Evolutionary conservation across 2,329 filamentous ascomycete genomes (phyloP).

Genomic region (Trichoderma semiorbis): DNA sequence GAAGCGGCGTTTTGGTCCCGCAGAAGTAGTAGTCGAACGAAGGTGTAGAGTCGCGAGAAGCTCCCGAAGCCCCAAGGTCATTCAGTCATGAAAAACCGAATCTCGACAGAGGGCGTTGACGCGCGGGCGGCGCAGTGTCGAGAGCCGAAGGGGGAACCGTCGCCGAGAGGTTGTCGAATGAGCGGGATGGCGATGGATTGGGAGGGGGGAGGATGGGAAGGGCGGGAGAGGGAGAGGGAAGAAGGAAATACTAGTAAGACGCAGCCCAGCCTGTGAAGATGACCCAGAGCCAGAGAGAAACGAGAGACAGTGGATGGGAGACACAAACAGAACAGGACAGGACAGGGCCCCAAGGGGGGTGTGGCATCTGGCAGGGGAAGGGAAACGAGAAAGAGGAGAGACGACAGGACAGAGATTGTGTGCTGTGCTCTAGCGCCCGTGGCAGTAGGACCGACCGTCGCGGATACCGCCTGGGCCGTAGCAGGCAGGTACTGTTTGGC

Average conservation of each 20-base stretch:
- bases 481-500: not conserved
- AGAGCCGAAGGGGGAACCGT: constrained; percentile 30
- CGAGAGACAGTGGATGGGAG: constrained; percentile 28
- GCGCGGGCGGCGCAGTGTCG: constrained; percentile 29
- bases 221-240: constrained; percentile 25
- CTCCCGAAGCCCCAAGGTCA: constrained; percentile 30
- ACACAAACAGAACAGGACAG: constrained; percentile 26
- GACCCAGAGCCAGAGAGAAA: constrained; percentile 31
- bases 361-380: constrained; percentile 19
- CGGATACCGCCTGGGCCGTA: not conserved
- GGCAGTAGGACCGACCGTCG: constrained; percentile 1
- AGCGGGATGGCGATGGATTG: constrained; percentile 30
- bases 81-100: constrained; percentile 26
- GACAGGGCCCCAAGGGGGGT: constrained; percentile 22
- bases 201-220: constrained; percentile 27
- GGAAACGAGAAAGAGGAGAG: constrained; percentile 16
- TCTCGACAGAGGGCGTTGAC: constrained; percentile 23
- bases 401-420: constrained; percentile 15
- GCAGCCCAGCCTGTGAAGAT: constrained; percentile 26
- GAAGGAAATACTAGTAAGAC: constrained; percentile 27
- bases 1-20: not conserved
- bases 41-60: constrained; percentile 30
- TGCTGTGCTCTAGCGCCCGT: not conserved
- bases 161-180: constrained; percentile 26
- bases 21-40: constrained; percentile 22